phyloP scores from a whole-genome alignment of 345 rosid genomes.

The Iberis pinnata region DNA sequence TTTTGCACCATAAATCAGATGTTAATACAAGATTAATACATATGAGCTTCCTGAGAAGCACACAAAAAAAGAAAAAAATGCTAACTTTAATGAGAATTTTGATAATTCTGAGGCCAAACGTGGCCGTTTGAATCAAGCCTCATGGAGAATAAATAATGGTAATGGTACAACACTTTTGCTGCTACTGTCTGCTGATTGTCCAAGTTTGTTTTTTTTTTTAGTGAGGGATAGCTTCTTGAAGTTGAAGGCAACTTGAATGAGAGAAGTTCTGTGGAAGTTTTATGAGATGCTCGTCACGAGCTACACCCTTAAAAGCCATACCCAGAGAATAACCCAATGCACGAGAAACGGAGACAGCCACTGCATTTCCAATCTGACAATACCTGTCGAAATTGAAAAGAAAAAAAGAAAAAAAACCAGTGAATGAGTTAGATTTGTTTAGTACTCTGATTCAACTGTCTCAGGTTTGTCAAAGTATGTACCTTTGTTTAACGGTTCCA shows the following conservation, averaged over 20 bases:
- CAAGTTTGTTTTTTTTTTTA: not conserved
- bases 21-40: too few relatives aligned
- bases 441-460: not conserved
- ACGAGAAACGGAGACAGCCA: slow-evolving; percentile 69
- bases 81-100: not conserved
- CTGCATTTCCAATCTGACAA: slow-evolving; percentile 87
- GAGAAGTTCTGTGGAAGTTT: slow-evolving; percentile 69
- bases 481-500: slow-evolving; percentile 72
- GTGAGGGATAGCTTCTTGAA: slow-evolving; percentile 26
- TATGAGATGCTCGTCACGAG: slow-evolving; percentile 44
- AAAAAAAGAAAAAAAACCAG: too few relatives aligned
- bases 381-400: slow-evolving; percentile 40
- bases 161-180: not conserved
- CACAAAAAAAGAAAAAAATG: too few relatives aligned
- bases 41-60: too few relatives aligned
- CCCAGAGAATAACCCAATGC: slow-evolving; percentile 76
- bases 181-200: slow-evolving; percentile 3
- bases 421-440: slow-evolving; percentile 4
- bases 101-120: not conserved
- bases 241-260: slow-evolving; percentile 47
- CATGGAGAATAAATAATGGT: not conserved
- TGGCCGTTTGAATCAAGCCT: not conserved
- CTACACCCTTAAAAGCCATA: slow-evolving; percentile 47
- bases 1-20: too few relatives aligned
- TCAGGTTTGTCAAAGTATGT: slow-evolving; percentile 1